Evolutionary conservation across 495 filamentous ascomycete species (phyloP).

Genomic region (Neurospora sp.): DNA sequence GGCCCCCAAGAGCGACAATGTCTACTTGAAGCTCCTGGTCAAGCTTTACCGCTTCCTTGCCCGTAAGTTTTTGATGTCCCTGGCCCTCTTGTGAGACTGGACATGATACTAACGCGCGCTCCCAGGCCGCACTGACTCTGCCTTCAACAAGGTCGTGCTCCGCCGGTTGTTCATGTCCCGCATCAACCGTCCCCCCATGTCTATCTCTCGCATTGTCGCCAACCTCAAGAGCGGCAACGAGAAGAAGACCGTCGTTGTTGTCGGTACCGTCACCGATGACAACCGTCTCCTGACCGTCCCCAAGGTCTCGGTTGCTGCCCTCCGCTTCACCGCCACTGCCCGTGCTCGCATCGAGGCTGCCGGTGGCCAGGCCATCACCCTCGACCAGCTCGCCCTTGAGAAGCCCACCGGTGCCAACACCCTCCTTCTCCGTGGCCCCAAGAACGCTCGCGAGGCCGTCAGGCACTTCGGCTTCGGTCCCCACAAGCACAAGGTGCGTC

Average conservation of each 20-base stretch:
- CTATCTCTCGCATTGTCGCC: conserved; percentile 75
- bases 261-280: conserved; percentile 94
- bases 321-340: conserved; percentile 92
- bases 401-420: conserved; percentile 92
- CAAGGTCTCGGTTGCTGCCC: conserved; percentile 83
- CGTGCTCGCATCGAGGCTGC: conserved; percentile 85
- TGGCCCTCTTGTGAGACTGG: background rate
- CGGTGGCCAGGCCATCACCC: conserved; percentile 85
- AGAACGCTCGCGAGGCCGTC: conserved; percentile 92
- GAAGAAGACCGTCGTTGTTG: conserved; percentile 83
- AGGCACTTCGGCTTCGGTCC: conserved; percentile 99
- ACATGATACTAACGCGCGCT: background rate
- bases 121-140: conserved; percentile 83
- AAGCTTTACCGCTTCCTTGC: conserved; percentile 98
- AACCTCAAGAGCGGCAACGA: conserved; percentile 59
- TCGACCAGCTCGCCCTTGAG: conserved; percentile 91
- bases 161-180: conserved; percentile 94
- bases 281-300: conserved; percentile 82
- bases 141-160: conserved; percentile 96
- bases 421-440: conserved; percentile 86
- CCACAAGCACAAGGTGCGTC: conserved; percentile 85
- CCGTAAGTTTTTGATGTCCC: conserved; percentile 51
- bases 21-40: conserved; percentile 92
- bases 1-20: conserved; percentile 96
- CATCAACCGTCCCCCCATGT: conserved; percentile 93